Percentiles rank a stretch among this genome's conserved stretches.
These are phyloP conservation scores for Trypanosoma brucei DNA, from an alignment of 208 protist species.

Conservation along the genomic window DNA sequence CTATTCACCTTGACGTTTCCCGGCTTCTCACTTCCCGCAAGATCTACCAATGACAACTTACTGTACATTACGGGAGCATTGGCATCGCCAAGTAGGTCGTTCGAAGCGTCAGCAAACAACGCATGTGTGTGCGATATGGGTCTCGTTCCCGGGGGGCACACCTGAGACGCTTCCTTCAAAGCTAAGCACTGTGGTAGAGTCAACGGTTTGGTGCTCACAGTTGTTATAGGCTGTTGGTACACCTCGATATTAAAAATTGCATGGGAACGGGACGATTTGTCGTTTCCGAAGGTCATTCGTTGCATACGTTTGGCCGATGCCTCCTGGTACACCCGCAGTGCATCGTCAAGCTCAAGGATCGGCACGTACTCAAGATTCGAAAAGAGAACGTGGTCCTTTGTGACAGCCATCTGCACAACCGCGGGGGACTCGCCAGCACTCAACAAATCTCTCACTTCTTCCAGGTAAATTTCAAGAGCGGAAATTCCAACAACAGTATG, in stretches of 20 bases:
- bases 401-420: constrained; percentile 44
- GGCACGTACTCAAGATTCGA: constrained; percentile 62
- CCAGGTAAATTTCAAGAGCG: constrained; percentile 87
- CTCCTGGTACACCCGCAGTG: constrained; percentile 68
- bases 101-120: constrained; percentile 33
- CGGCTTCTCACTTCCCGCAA: constrained; percentile 91
- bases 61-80: constrained; percentile 53
- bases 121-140: constrained; percentile 20
- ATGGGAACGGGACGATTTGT: constrained; percentile 86
- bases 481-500: constrained; percentile 80
- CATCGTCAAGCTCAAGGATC: constrained; percentile 59
- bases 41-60: constrained; percentile 86
- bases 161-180: constrained; percentile 52
- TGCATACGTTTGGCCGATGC: constrained; percentile 60
- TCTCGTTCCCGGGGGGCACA: constrained; percentile 20
- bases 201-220: constrained; percentile 36
- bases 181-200: constrained; percentile 37
- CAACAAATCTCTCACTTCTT: constrained; percentile 84
- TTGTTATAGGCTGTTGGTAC: constrained; percentile 49
- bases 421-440: constrained; percentile 31
- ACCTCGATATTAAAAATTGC: constrained; percentile 89
- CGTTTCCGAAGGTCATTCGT: constrained; percentile 85
- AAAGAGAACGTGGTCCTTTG: constrained; percentile 60
- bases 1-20: constrained; percentile 57
- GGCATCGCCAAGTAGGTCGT: constrained; percentile 20